phyloP scores from a whole-genome alignment of 441 rosid species.

The Lepidium campestre region DNA sequence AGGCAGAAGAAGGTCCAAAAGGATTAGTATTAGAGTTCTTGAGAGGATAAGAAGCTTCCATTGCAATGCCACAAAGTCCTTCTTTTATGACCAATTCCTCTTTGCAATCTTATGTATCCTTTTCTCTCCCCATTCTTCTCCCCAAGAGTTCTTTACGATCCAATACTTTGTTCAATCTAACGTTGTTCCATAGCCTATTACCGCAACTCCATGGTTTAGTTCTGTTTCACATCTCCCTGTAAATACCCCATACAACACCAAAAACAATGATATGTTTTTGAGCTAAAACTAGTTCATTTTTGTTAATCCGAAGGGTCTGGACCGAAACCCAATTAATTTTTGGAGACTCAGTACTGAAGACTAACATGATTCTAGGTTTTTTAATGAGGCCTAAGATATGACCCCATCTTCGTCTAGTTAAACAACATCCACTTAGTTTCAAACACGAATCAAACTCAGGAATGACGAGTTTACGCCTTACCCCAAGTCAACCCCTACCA shows the following conservation, averaged over 20 bases:
- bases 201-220: constrained; percentile 32
- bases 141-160: constrained; percentile 35
- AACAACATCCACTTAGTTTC: not conserved
- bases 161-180: constrained; percentile 33
- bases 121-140: constrained; percentile 33
- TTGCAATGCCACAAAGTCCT: constrained; percentile 33
- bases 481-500: no score
- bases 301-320: no score
- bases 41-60: constrained; percentile 32
- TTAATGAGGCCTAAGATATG: no score
- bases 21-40: constrained; percentile 65
- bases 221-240: constrained; percentile 25
- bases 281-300: not conserved
- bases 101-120: constrained; percentile 27
- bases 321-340: no score
- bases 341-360: no score
- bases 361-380: no score
- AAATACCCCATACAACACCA: constrained; percentile 21
- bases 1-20: not conserved
- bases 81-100: constrained; percentile 15
- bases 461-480: no score
- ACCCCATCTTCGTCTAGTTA: no score
- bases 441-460: no score
- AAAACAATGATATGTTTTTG: not conserved
- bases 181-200: constrained; percentile 28